Evolutionary conservation across 108 stramenopile species (phyloP), one percentile per base, ranked within the genome.

Genomic region (Cyclotella choctawhatcheeana): DNA sequence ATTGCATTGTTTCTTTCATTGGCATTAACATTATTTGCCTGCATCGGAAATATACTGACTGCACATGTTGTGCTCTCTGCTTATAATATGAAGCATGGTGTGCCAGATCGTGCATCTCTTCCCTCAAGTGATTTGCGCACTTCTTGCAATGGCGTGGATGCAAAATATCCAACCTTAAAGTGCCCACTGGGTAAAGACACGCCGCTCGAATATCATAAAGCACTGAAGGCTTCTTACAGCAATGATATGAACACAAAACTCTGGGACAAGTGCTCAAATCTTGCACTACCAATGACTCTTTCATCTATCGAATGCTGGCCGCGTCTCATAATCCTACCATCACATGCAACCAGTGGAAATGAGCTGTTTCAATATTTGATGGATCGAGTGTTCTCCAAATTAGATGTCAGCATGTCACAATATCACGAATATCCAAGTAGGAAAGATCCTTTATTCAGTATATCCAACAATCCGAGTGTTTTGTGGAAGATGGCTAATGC

Each of bases 251-350:
- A 12, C 55, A 31, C 29, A 30, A 30, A 56, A 2, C 10, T 30
- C 1, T 56, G 29, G 5, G 29, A 31, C 12, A 30, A 30, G 10
- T 56, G 55, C n/a, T 10, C 29, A 14, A 61, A 61, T 43, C 40
- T 61, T 7, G 6, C 1, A 8, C 35, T 61, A 3, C 60, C 60
- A 40, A 12, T 61, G 10, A 44, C 43, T 8, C 34, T 7, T 6
- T 14, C 45, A 5, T 45, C 63, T 16, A 48, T 31, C 2, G 45
- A 64, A 47, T 64, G 63, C n/a, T 64, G 63, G 63, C 63, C 63
- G 2, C 63, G 63, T 31, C 30, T 64, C 45, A 64, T 64, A 22
- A 64, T 64, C 27, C 44, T 64, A 25, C 44, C 63, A 26, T 64
- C 63, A 30, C 45, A 47, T 27, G 44, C 63, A 2, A 64, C 63